Percentiles rank a stretch among this genome's conserved stretches.
These are phyloP conservation scores for Ophiosphaerella korrae DNA, from an alignment of 2,329 filamentous ascomycete genomes.

Conservation along the genomic window DNA sequence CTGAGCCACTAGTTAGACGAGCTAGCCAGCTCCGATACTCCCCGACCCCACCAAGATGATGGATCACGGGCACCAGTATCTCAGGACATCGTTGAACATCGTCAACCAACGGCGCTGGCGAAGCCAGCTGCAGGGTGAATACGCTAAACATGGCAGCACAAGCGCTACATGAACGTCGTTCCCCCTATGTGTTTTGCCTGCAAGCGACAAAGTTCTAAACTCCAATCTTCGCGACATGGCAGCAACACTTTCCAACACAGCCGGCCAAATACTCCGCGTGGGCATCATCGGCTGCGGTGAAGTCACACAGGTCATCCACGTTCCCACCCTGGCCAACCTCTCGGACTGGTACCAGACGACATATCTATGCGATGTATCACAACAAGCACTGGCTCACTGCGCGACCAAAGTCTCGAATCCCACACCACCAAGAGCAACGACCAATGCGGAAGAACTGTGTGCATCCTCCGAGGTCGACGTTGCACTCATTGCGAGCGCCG, in stretches of 20 bases:
- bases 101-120: too few relatives aligned
- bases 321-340: constrained; percentile 52
- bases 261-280: constrained; percentile 31
- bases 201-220: too few relatives aligned
- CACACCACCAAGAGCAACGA: constrained; percentile 18
- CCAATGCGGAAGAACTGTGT: constrained; percentile 49
- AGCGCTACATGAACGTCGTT: too few relatives aligned
- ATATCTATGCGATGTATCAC: constrained; percentile 60
- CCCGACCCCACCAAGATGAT: background rate
- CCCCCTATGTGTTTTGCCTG: too few relatives aligned
- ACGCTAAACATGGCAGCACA: too few relatives aligned
- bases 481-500: constrained; percentile 59
- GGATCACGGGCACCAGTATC: too few relatives aligned
- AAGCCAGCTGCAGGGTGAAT: too few relatives aligned
- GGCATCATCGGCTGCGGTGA: constrained; percentile 58
- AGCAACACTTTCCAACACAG: background rate
- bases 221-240: background rate
- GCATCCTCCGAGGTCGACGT: constrained; percentile 55
- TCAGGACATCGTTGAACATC: too few relatives aligned
- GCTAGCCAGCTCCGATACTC: background rate
- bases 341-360: constrained; percentile 53
- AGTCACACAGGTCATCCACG: constrained; percentile 59
- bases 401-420: constrained; percentile 35
- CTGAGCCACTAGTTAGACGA: background rate
- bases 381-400: constrained; percentile 49